A percentile compares a stretch with the other conserved stretches of the same genome.
Conservation (phyloP, 176 grass and related monocot genomes). For the Ensete glaucum region DNA sequence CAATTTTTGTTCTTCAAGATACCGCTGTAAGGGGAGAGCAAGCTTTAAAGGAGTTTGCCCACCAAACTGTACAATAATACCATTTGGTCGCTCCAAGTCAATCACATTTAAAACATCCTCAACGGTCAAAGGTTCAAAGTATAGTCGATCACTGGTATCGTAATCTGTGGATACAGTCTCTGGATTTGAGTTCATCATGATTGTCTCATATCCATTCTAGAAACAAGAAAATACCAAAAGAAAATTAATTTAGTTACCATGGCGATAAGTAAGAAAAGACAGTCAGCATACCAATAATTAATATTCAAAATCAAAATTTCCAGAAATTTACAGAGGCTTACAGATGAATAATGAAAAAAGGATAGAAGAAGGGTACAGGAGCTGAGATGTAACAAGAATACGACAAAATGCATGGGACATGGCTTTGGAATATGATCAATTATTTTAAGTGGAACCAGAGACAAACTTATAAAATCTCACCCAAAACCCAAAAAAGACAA, state of each 20-base stretch:
- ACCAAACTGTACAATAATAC: constrained; percentile 94
- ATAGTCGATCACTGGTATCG: constrained; percentile 83
- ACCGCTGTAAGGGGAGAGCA: constrained; percentile 67
- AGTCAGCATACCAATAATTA: no score
- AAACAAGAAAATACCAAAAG: background rate
- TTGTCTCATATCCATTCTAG: constrained; percentile 80
- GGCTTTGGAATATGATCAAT: no score
- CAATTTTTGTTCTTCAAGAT: constrained; percentile 58
- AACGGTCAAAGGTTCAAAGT: constrained; percentile 89
- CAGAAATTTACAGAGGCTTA: background rate
- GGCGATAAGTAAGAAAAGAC: no score
- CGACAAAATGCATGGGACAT: no score
- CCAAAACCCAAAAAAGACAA: no score
- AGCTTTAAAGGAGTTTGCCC: constrained; percentile 97
- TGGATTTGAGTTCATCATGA: constrained; percentile 99
- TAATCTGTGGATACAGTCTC: constrained; percentile 99
- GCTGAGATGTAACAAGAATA: no score
- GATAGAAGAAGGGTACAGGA: no score
- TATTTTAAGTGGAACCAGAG: no score
- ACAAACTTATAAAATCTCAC: no score
- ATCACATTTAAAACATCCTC: constrained; percentile 94
- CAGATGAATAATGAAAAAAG: no score
- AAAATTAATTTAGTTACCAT: background rate
- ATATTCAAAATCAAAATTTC: background rate
- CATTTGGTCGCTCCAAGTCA: constrained; percentile 82